phyloP scores from a whole-genome alignment of 176 grass and related monocot genomes.

The Aegilops longissima region DNA sequence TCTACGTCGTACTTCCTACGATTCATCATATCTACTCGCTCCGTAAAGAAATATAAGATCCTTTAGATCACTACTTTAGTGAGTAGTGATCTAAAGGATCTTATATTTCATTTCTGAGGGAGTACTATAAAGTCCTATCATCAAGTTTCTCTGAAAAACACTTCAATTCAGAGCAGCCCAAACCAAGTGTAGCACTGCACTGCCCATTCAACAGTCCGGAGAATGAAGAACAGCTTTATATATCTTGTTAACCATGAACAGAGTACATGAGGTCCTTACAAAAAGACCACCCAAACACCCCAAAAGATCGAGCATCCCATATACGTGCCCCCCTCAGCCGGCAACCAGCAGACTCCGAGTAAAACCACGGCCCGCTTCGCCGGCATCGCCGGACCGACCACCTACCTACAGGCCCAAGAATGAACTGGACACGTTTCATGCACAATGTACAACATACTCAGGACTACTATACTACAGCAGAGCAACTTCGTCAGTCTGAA shows the following conservation, averaged over 20 bases:
- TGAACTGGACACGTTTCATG: slow-evolving; percentile 31
- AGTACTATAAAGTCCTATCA: neutral
- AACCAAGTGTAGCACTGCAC: neutral
- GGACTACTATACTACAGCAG: neutral
- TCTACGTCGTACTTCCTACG: neutral
- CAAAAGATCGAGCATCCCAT: neutral
- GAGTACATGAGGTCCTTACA: neutral
- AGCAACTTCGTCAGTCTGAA: neutral
- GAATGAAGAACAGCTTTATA: neutral
- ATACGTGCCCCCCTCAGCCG: neutral
- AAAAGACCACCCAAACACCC: neutral
- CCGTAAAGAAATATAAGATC: too few species aligned
- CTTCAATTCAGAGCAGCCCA: neutral
- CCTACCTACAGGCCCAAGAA: slow-evolving; percentile 26
- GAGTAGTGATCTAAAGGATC: too few species aligned
- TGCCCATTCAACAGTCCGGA: neutral
- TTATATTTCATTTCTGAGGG: too few species aligned
- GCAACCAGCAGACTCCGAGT: slow-evolving; percentile 42
- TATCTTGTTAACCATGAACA: neutral
- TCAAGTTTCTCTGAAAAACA: neutral
- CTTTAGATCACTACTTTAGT: too few species aligned
- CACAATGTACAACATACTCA: slow-evolving; percentile 31
- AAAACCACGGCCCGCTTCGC: slow-evolving; percentile 34
- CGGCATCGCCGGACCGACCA: neutral
- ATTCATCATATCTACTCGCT: too few species aligned